Base-by-base conservation (phyloP, 2,329 filamentous ascomycete species). In the Ophiobolus disseminans region DNA sequence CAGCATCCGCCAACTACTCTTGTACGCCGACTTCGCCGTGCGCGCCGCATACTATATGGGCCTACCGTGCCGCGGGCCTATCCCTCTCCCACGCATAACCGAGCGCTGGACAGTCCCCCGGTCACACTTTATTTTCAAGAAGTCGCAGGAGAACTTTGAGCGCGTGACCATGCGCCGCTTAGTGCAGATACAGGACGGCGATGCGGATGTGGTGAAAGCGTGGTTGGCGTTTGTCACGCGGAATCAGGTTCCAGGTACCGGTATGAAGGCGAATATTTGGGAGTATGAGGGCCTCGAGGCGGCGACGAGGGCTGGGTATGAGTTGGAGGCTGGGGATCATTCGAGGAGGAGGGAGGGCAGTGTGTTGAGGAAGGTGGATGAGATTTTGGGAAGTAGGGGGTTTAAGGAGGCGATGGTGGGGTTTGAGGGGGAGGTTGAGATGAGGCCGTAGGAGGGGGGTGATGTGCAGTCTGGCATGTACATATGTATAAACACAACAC, bases 181-280 rank as follows among this genome's bases (percentile, higher is more conserved):
- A 64, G 91, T 99, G 42, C 91, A 96, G 75, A 94, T 99, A 67
- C 88, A 90, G 58, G 94, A 97, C 68, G 94, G 91, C 0, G 82
- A 97, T 66, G 86, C 91, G 0, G 90, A 97, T 71, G 87, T 86
- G 1, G 91, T 99, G 26, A 88, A 95, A 74, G 75, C 92, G 21
- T 99, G 94, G 94, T 78, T 99, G 49, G 91, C 91, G 0, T 97
- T 96, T 70, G 73, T 99, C 68, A 85, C 89, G 68, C 96, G 96
- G 76, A 88, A 97, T 70, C 90, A 91, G 32, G 96, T 94, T 72
- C 90, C 95, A 61, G 94, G 94, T n/a, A 87, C 97, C 31, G 94
- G 94, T 65, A 95, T 99, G 91, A 99, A 99, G 82, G 94, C 94
- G 43, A 97, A 99, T 72, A 83, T 97, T 40, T 99, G 89, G 86